Conservation (phyloP, 768 basidiomycete species). For the Lactifluus pinguis region DNA sequence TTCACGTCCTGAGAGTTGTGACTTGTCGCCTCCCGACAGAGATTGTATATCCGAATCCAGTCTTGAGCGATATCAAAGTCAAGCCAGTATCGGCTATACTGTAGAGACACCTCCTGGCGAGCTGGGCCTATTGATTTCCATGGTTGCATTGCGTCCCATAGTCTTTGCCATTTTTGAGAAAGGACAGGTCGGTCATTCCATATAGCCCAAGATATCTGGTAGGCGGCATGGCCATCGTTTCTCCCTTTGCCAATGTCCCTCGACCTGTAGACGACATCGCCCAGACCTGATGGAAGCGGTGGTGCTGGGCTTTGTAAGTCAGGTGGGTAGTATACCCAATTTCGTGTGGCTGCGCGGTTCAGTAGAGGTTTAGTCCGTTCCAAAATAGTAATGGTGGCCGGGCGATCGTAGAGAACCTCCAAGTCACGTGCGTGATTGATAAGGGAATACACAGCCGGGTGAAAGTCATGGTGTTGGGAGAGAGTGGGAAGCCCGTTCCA, state of each 20-base stretch:
- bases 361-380: not conserved
- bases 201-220: not conserved
- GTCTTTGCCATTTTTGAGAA: not conserved
- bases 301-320: not conserved
- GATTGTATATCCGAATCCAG: not conserved
- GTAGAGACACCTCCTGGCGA: not conserved
- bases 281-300: not conserved
- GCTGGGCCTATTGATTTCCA: conserved; percentile 1
- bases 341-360: conserved; percentile 1
- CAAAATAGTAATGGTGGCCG: not conserved
- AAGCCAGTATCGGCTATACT: conserved; percentile 5
- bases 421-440: not conserved
- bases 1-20: not conserved
- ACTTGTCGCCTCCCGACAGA: not conserved
- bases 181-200: not conserved
- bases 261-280: not conserved
- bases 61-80: not conserved
- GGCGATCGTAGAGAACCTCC: not conserved
- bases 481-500: conserved; percentile 1
- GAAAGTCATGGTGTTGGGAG: conserved; percentile 6
- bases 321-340: conserved; percentile 1
- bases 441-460: not conserved
- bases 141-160: not conserved
- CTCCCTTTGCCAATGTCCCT: not conserved
- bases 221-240: not conserved